Conservation (phyloP, 2,329 filamentous ascomycete species). For the Graphilbum fragrans region DNA sequence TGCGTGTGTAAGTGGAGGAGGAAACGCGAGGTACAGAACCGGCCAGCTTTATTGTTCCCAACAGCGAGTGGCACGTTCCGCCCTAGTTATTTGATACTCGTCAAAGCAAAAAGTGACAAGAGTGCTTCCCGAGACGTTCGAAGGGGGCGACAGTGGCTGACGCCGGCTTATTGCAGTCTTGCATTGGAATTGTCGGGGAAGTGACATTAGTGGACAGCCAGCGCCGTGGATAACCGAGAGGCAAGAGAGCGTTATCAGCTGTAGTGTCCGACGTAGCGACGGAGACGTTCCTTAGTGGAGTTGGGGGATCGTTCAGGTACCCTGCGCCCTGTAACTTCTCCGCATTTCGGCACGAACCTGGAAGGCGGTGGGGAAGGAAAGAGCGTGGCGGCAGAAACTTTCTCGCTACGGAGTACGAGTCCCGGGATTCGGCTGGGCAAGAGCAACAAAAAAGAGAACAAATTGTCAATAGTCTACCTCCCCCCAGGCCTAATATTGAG, state of each 20-base stretch:
- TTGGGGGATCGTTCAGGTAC: background rate
- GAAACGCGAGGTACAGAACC: too few relatives aligned
- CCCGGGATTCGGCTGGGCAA: too few relatives aligned
- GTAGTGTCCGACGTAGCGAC: too few relatives aligned
- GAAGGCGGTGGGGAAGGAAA: background rate
- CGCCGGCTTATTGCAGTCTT: background rate
- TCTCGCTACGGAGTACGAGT: too few relatives aligned
- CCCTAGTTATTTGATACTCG: too few relatives aligned
- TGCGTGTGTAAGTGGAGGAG: background rate
- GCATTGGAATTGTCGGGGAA: background rate
- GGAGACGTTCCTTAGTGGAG: too few relatives aligned
- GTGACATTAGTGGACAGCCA: constrained; percentile 1
- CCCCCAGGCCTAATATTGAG: background rate
- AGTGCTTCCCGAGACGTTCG: background rate
- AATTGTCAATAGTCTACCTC: too few relatives aligned
- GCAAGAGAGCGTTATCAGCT: background rate
- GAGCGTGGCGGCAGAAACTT: too few relatives aligned
- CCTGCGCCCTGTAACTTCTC: background rate
- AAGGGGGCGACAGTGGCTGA: background rate
- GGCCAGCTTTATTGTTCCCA: too few relatives aligned
- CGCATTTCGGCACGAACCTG: background rate
- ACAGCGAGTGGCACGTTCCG: too few relatives aligned
- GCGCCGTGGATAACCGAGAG: constrained; percentile 8
- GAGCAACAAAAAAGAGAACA: too few relatives aligned
- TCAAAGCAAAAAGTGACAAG: too few relatives aligned